These are phyloP conservation scores for Rhynchospora pubera DNA, from an alignment of 176 grass and related monocot genomes.

Conservation along the genomic window DNA sequence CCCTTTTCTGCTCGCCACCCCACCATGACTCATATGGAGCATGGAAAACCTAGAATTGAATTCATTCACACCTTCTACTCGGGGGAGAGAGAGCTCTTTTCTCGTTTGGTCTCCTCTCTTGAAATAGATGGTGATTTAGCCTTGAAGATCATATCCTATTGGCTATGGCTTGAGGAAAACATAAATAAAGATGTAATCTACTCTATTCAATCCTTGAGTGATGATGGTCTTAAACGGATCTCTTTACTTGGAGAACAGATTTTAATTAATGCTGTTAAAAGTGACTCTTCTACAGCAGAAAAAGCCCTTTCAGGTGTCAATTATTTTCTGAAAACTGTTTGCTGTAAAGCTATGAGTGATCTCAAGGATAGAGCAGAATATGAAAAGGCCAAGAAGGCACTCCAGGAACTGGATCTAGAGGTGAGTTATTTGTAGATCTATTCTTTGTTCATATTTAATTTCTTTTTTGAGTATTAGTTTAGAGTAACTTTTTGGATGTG, in stretches of 20 bases:
- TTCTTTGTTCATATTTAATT: constrained; percentile 5
- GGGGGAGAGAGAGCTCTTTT: constrained; percentile 30
- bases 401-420: constrained; percentile 13
- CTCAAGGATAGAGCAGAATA: constrained; percentile 12
- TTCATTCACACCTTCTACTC: constrained; percentile 22
- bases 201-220: constrained; percentile 2
- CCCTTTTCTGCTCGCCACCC: constrained; percentile 2
- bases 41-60: constrained; percentile 13
- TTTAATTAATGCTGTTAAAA: neutral
- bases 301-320: constrained; percentile 1
- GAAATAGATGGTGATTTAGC: constrained; percentile 29
- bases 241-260: constrained; percentile 6
- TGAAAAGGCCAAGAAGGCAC: constrained; percentile 24
- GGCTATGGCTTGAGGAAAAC: constrained; percentile 46
- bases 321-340: constrained; percentile 17
- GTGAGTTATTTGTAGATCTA: constrained; percentile 18
- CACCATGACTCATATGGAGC: neutral
- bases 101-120: constrained; percentile 34
- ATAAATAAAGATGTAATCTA: constrained; percentile 9
- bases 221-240: neutral
- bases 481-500: neutral
- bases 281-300: neutral
- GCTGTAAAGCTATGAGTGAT: constrained; percentile 14
- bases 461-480: neutral
- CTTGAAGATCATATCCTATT: constrained; percentile 52